Conservation (phyloP, 2,329 filamentous ascomycete species). For the Aspergillus melleus region DNA sequence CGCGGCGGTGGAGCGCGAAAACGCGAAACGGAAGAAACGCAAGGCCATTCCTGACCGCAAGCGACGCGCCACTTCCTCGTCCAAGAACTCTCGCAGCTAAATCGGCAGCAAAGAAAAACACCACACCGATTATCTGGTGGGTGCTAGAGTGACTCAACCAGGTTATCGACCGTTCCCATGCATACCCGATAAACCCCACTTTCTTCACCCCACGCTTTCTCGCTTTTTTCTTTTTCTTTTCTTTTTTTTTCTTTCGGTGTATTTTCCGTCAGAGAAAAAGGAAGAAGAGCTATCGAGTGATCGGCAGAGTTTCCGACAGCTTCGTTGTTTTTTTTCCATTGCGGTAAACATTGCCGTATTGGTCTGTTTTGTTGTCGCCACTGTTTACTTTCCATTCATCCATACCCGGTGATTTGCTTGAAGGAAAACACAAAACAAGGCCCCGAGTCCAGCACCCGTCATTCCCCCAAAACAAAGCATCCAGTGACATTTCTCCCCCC, state of each 20-base stretch:
- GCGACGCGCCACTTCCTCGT: slow-evolving; percentile 23
- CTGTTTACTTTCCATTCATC: background rate
- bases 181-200: background rate
- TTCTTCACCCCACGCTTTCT: slow-evolving; percentile 8
- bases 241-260: background rate
- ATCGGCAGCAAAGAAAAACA: background rate
- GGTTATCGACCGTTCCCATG: background rate
- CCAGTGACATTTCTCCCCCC: background rate
- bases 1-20: slow-evolving; percentile 24
- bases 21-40: slow-evolving; percentile 32
- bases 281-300: slow-evolving; percentile 7
- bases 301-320: slow-evolving; percentile 3
- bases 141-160: background rate
- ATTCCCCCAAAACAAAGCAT: background rate
- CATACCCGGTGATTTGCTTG: background rate
- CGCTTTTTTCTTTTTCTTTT: background rate
- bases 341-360: background rate
- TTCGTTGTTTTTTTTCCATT: background rate
- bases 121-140: background rate
- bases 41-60: slow-evolving; percentile 27
- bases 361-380: background rate
- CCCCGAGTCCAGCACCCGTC: background rate
- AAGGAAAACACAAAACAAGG: background rate
- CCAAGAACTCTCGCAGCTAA: slow-evolving; percentile 16
- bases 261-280: slow-evolving; percentile 5